Base-by-base conservation (phyloP, 164 flowering plant genomes). In the Dillenia suffruticosa region DNA sequence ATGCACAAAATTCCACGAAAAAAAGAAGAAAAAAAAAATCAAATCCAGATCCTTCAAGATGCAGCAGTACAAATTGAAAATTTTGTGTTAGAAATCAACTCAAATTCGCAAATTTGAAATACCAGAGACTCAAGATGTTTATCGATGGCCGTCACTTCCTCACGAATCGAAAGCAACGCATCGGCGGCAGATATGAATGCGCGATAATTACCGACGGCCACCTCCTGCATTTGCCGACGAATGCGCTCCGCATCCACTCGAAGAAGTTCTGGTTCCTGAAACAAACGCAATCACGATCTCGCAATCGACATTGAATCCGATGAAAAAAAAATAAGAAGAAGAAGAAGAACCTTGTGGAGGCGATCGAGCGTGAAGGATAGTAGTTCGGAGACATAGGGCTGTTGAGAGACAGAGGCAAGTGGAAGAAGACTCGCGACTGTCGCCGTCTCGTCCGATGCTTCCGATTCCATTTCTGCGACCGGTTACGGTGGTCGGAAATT, bases 321-420 rank as follows among this genome's bases (percentile, higher is more conserved):
- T 9, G 12, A 8, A 13, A 8, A 51, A 56, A 9, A 14, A 32
- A 10, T 11, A 12, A 12, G n/a, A 46, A 49, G 14, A 16, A 44
- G 43, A n/a, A 44, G 9, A 58, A 5, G 11, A 22, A 86, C 96
- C 88, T 94, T 94, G 77, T 94, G 97, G 50, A 94, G 96, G 49
- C 98, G 97, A 79, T 94, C 98, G 44, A 94, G 90, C n/a, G 98
- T 90, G 88, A 90, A 94, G 26, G 98, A 94, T 55, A 94, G 97
- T 63, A 94, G 96, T 71, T 94, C 97, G 15, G 98, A 90, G 57
- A 94, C 91, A 72, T 94, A 94, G 9, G 98, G 96, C 59, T 94
- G 98, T 61, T 94, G 95, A 57, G 92, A 74, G 63, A 67, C 71
- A 44, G 89, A 81, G 62, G 89, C 90, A 52, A 89, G 85, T 6